phyloP scores from a whole-genome alignment of 2,329 filamentous ascomycete genomes.

The Exophiala xenobiotica region DNA sequence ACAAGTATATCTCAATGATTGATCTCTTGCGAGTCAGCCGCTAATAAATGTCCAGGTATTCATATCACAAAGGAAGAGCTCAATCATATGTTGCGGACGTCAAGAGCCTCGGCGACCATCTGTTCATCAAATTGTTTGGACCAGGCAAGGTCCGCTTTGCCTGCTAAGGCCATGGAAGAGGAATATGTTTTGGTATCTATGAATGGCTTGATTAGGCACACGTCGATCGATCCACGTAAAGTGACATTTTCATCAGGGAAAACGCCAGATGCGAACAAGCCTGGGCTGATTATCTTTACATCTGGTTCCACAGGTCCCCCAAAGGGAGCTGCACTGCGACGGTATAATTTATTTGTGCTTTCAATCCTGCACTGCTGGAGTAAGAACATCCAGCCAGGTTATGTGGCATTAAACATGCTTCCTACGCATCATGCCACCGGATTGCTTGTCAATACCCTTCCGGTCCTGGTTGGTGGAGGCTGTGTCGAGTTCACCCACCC shows the following conservation, averaged over 20 bases:
- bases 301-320: slow-evolving; percentile 58
- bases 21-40: neutral
- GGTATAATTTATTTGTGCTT: slow-evolving; percentile 13
- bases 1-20: slow-evolving; percentile 29
- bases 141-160: too few relatives aligned
- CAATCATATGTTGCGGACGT: neutral
- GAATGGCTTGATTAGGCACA: slow-evolving; percentile 11
- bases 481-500: slow-evolving; percentile 43
- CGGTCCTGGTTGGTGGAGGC: slow-evolving; percentile 38
- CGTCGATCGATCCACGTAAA: neutral
- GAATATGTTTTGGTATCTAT: slow-evolving; percentile 1
- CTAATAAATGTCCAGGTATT: slow-evolving; percentile 18
- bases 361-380: neutral
- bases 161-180: neutral
- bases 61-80: slow-evolving; percentile 27
- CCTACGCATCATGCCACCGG: slow-evolving; percentile 35
- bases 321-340: slow-evolving; percentile 55
- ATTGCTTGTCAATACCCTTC: slow-evolving; percentile 33
- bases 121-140: too few relatives aligned
- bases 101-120: neutral
- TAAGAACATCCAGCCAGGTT: slow-evolving; percentile 18
- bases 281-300: slow-evolving; percentile 59
- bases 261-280: slow-evolving; percentile 31
- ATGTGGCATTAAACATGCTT: slow-evolving; percentile 36
- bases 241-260: slow-evolving; percentile 30